A percentile compares a stretch with the other conserved stretches of the same genome.
Evolutionary conservation across 805 yeast genomes (phyloP).

Genomic region (Starmera quercuum): DNA sequence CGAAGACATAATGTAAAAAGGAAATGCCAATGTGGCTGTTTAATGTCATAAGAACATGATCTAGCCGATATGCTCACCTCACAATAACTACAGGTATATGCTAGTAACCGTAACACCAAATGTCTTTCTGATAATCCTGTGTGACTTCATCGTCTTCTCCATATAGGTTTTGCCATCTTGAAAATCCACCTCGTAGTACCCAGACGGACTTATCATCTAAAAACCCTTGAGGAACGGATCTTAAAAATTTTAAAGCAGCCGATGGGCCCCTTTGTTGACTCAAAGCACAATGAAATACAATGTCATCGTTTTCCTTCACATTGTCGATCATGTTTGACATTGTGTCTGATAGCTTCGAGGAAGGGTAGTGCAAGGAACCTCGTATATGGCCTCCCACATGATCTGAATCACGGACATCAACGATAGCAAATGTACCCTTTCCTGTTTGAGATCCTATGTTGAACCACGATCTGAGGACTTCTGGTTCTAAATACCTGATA

Average conservation of each 20-base stretch:
- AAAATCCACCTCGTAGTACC: slow-evolving; percentile 81
- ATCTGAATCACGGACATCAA: slow-evolving; percentile 86
- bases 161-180: slow-evolving; percentile 69
- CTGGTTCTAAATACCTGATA: slow-evolving; percentile 39
- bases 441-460: slow-evolving; percentile 28
- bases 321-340: slow-evolving; percentile 17
- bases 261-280: slow-evolving; percentile 92
- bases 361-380: slow-evolving; percentile 49
- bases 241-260: slow-evolving; percentile 56
- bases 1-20: too few species aligned
- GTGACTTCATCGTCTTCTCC: slow-evolving; percentile 64
- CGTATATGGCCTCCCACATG: slow-evolving; percentile 67
- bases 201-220: slow-evolving; percentile 42
- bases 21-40: too few species aligned
- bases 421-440: slow-evolving; percentile 39
- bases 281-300: slow-evolving; percentile 86
- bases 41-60: too few species aligned
- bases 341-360: slow-evolving; percentile 30
- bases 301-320: slow-evolving; percentile 28
- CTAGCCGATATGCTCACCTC: too few species aligned
- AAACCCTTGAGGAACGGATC: slow-evolving; percentile 20
- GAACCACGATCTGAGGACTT: slow-evolving; percentile 40
- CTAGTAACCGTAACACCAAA: too few species aligned
- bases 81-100: too few species aligned
- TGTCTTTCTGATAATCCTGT: slow-evolving; percentile 42